Conservation (phyloP, 352 stramenopile species). For the Pythium volutum region DNA sequence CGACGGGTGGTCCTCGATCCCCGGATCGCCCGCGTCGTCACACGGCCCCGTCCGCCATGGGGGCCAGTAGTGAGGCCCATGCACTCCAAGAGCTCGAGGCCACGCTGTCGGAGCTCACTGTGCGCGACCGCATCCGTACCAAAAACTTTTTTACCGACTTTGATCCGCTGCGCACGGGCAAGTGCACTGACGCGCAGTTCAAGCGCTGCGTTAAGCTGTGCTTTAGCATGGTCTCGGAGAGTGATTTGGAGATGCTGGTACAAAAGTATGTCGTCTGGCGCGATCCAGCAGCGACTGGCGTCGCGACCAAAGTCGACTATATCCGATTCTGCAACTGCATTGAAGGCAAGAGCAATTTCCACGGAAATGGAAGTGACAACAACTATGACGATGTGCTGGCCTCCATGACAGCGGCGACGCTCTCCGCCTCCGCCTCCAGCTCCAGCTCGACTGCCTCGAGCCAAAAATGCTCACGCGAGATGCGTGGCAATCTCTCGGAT, state of each 20-base stretch:
- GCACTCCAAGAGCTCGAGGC: conserved; percentile 52
- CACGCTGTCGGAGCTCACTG: conserved; percentile 48
- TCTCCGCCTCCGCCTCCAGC: too few species aligned
- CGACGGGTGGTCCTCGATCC: conserved; percentile 29
- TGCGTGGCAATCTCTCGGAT: conserved; percentile 54
- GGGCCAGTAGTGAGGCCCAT: conserved; percentile 15
- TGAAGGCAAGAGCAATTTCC: conserved; percentile 40
- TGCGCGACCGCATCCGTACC: conserved; percentile 73
- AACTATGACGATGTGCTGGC: conserved; percentile 59
- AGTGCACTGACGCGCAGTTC: conserved; percentile 78
- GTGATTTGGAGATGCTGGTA: conserved; percentile 53
- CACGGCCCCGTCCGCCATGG: conserved; percentile 26
- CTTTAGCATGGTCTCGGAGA: conserved; percentile 60
- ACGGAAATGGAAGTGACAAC: conserved; percentile 23
- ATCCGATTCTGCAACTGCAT: conserved; percentile 68
- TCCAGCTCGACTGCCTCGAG: background rate
- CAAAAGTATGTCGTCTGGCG: conserved; percentile 49
- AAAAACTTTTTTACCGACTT: conserved; percentile 88
- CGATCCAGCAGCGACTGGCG: conserved; percentile 17
- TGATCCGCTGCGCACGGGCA: conserved; percentile 66
- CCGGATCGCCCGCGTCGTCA: conserved; percentile 52
- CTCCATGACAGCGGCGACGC: conserved; percentile 32
- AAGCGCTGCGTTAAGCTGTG: conserved; percentile 76
- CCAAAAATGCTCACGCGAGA: conserved; percentile 55
- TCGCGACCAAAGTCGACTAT: conserved; percentile 72